A percentile compares a stretch with the other conserved stretches of the same genome.
phyloP scores from a whole-genome alignment of 805 yeast genomes.

The Spathaspora sp. region DNA sequence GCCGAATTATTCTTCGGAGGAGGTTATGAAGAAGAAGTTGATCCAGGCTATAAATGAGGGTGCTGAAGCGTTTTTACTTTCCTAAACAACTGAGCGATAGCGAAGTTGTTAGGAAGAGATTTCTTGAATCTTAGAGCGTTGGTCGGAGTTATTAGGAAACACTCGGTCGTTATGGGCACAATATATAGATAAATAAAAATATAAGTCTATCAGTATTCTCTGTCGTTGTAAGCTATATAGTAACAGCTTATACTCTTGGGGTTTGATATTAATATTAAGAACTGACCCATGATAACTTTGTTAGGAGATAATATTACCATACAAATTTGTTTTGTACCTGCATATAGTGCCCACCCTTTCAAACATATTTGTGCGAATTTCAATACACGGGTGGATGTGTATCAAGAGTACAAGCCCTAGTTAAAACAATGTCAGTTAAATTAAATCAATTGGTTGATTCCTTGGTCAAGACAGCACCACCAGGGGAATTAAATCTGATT shows the following conservation, averaged over 20 bases:
- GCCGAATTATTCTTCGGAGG: slow-evolving; percentile 71
- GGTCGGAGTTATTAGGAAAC: no score
- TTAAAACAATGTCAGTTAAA: slow-evolving; percentile 14
- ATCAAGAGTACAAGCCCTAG: not conserved
- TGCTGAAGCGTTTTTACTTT: slow-evolving; percentile 78
- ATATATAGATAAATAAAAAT: no score
- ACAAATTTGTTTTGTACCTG: no score
- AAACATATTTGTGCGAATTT: not conserved
- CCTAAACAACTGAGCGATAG: slow-evolving; percentile 32
- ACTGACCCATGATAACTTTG: no score
- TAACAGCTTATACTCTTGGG: no score
- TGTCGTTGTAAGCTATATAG: no score
- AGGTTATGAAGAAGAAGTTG: slow-evolving; percentile 56
- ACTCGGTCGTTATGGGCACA: no score
- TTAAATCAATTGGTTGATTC: slow-evolving; percentile 24
- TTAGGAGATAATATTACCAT: no score
- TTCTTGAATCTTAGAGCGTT: no score
- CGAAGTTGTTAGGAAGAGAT: not conserved
- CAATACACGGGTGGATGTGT: not conserved
- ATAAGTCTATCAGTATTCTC: no score
- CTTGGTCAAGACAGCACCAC: slow-evolving; percentile 33
- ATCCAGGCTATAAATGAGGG: slow-evolving; percentile 81
- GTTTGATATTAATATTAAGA: no score
- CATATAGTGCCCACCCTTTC: not conserved
- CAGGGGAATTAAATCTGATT: slow-evolving; percentile 34